Evolutionary conservation across 352 stramenopile genomes (phyloP), one percentile per base, ranked within the genome.

Genomic region (Pseudoperonospora humuli): DNA sequence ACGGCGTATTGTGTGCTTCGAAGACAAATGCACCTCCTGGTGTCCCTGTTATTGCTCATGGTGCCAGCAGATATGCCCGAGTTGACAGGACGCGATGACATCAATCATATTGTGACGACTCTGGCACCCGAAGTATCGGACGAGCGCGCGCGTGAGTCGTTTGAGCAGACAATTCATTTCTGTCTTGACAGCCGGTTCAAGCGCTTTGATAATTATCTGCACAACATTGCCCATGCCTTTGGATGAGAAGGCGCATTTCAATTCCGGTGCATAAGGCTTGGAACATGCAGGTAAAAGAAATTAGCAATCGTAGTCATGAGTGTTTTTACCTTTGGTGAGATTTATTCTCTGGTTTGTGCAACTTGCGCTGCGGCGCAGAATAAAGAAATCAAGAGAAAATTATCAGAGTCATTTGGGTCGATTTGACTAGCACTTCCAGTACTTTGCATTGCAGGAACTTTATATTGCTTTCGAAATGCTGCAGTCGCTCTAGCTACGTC

Each of bases 1-100:
- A 79, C 48, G 18, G 80, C 83, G 7, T 93, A 86, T 56, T 78
- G 70, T 21, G 61, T 89, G 29, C 56, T 87, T 10, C 80, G 83
- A 50, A 89, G 85, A 64, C 80, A 94, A 53, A 86, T 90, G 75
- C 79, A 91, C 44, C 64, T 93, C 32, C 52, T 94, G 19, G 79
- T 90, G 58, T 86, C 79, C 28, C 50, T 91, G 47, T 56, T 94
- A 50, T 46, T 90, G 15, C 57, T 93, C 37, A 94, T 94, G 83
- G 70, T 94, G 1, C 81, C 83, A n/a, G 83, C 83, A 13, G 77
- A 79, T 43, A 93, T 93, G 81, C 78, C 78, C 0, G 81, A 93
- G 46, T 54, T 93, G 18, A 84, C 59, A 8, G 81, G 80, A 9
- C 64, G 72, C 6, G 77, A 90, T 39, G 81, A 91, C 47, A 88